phyloP scores from a whole-genome alignment of 2,329 filamentous ascomycete species.

The Hirsutella rhossiliensis region DNA sequence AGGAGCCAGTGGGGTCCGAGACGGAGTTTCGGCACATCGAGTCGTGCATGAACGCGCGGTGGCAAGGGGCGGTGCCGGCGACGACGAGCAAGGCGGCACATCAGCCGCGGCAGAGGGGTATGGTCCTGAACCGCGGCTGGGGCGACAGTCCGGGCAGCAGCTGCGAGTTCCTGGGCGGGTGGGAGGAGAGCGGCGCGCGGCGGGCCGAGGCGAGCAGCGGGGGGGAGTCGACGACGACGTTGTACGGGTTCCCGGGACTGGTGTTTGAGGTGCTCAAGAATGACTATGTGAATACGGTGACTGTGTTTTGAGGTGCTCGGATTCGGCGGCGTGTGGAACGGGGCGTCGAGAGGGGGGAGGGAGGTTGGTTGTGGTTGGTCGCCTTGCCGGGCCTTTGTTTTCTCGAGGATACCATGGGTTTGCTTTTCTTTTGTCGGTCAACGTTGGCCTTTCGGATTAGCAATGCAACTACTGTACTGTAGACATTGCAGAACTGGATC shows the following conservation, averaged over 20 bases:
- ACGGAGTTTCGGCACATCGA: slow-evolving; percentile 67
- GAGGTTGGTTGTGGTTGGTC: background rate
- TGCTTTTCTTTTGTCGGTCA: no score
- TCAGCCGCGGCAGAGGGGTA: slow-evolving; percentile 48
- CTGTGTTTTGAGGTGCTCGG: slow-evolving; percentile 51
- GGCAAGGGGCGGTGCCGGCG: slow-evolving; percentile 55
- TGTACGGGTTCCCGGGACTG: slow-evolving; percentile 88
- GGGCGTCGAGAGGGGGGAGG: no score
- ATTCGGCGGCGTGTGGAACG: background rate
- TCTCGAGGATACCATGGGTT: no score
- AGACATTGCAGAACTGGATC: no score
- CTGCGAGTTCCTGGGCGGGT: slow-evolving; percentile 72
- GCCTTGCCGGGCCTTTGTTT: background rate
- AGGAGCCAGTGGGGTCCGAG: slow-evolving; percentile 54
- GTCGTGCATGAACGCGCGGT: slow-evolving; percentile 52
- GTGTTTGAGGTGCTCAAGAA: slow-evolving; percentile 96
- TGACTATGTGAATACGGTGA: slow-evolving; percentile 77
- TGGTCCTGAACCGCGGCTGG: slow-evolving; percentile 87
- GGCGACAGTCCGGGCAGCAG: slow-evolving; percentile 85
- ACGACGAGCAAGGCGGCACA: slow-evolving; percentile 31
- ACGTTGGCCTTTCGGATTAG: no score
- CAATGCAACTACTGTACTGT: no score
- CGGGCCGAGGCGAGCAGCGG: slow-evolving; percentile 37
- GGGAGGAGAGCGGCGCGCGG: slow-evolving; percentile 58
- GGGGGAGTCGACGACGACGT: slow-evolving; percentile 55